Conservation (phyloP, 169 alveolate species). For the Eimeria zaria region DNA sequence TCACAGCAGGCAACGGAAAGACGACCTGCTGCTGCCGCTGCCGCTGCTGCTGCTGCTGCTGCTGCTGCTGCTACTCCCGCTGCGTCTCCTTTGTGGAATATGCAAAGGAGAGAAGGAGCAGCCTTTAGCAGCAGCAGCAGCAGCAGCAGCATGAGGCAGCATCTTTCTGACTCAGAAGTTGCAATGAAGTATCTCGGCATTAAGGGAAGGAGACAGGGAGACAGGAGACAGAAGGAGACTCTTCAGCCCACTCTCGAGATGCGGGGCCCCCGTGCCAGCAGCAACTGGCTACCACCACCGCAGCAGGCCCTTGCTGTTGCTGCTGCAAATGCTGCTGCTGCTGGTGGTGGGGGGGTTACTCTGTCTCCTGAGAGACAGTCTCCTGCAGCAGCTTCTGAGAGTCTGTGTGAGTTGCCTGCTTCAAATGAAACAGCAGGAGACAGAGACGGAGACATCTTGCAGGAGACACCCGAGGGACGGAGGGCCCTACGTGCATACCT, state of each 20-base stretch:
- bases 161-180: not conserved
- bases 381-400: not conserved
- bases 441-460: not conserved
- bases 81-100: not conserved
- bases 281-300: not conserved
- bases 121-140: conserved; percentile 26
- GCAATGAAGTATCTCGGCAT: not conserved
- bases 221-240: not conserved
- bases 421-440: conserved; percentile 14
- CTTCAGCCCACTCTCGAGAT: not conserved
- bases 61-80: conserved; percentile 10
- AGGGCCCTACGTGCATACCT: conserved; percentile 24
- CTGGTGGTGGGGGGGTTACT: not conserved
- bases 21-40: not conserved
- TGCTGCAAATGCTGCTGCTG: not conserved
- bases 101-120: not conserved
- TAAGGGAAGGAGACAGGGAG: conserved; percentile 2
- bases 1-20: not conserved
- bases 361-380: not conserved
- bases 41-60: not conserved
- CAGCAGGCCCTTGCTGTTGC: conserved; percentile 10
- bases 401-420: not conserved
- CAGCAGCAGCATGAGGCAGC: conserved; percentile 23
- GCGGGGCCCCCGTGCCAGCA: not conserved
- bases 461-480: not conserved